These are phyloP conservation scores for Populus hybrid DNA, from an alignment of 441 rosid species.

Conservation along the genomic window DNA sequence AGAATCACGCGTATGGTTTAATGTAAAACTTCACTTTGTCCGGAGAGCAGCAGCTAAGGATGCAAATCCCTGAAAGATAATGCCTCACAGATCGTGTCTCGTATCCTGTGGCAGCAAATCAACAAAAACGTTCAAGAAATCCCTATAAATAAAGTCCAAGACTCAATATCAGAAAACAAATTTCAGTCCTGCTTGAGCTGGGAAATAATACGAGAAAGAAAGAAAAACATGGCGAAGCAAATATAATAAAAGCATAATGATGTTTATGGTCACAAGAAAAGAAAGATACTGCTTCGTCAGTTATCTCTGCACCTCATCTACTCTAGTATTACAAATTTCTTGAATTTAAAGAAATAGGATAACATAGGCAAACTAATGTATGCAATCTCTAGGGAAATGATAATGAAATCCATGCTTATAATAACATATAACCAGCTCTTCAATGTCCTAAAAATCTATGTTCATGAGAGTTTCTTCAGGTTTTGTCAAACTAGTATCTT, in stretches of 20 bases:
- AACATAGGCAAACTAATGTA: background rate
- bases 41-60: background rate
- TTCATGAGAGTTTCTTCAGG: slow-evolving; percentile 36
- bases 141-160: no score
- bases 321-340: background rate
- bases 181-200: background rate
- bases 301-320: background rate
- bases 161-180: background rate
- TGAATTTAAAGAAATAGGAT: background rate
- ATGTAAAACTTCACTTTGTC: background rate
- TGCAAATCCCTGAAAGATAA: slow-evolving; percentile 2
- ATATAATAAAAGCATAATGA: background rate
- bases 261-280: background rate
- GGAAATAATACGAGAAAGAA: background rate
- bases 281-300: background rate
- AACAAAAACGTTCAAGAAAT: background rate
- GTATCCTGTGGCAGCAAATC: slow-evolving; percentile 2
- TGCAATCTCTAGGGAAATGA: background rate
- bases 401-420: background rate
- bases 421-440: background rate
- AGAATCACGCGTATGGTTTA: background rate
- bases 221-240: background rate
- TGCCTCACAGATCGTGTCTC: background rate
- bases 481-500: slow-evolving; percentile 59
- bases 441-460: slow-evolving; percentile 9